Percentiles rank a stretch among this genome's conserved stretches.
These are phyloP conservation scores for Phytopythium litorale DNA, from an alignment of 352 stramenopile species.

Conservation along the genomic window DNA sequence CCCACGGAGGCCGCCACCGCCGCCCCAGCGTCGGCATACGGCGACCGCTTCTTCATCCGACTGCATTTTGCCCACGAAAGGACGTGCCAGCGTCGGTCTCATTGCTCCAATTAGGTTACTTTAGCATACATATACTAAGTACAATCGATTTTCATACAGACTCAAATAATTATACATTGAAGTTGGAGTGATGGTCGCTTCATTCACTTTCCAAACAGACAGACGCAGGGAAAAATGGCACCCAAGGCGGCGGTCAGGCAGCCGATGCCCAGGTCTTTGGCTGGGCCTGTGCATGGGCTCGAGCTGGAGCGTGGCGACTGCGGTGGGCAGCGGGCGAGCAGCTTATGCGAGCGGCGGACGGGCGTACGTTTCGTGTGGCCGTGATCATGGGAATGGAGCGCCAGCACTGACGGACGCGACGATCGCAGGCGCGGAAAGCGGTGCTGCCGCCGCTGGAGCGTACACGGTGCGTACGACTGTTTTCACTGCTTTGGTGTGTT, in stretches of 20 bases:
- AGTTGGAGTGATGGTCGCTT: not conserved
- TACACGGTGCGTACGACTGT: not conserved
- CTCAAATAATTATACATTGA: not conserved
- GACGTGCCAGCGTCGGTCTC: not conserved
- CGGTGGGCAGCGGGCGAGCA: not conserved
- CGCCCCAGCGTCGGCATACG: constrained; percentile 23
- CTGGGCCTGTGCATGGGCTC: not conserved
- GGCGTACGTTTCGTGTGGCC: not conserved
- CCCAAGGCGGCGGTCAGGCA: not conserved
- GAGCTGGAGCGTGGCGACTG: not conserved
- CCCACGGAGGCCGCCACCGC: constrained; percentile 1
- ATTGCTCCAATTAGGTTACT: not conserved
- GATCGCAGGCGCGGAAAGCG: not conserved
- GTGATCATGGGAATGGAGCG: no score
- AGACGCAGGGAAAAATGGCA: not conserved
- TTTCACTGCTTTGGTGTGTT: no score
- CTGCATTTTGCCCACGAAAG: not conserved
- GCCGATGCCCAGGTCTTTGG: not conserved
- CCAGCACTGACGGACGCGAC: no score
- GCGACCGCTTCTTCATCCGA: constrained; percentile 36
- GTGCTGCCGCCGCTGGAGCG: not conserved
- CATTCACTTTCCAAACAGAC: not conserved
- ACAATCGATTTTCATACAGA: not conserved
- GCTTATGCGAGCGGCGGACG: not conserved
- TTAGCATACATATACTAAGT: not conserved